phyloP scores from a whole-genome alignment of 768 basidiomycete species.

The Cystobasidium ongulense region DNA sequence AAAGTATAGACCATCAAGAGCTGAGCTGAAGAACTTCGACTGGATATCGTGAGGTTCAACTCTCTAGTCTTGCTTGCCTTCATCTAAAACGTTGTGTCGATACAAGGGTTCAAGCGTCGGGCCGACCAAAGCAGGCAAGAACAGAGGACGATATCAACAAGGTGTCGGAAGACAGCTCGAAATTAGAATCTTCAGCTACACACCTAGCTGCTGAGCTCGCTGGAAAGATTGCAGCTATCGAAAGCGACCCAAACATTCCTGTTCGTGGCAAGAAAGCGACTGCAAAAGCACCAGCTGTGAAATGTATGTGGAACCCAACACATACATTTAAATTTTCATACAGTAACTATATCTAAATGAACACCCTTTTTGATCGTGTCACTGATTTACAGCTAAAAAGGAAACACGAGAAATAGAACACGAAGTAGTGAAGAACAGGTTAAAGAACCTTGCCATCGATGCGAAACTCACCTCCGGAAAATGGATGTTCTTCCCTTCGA shows the following conservation, averaged over 20 bases:
- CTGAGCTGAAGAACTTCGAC: not conserved
- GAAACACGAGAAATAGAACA: conserved; percentile 4
- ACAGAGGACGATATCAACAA: not conserved
- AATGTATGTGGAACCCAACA: not conserved
- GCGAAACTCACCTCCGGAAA: conserved; percentile 33
- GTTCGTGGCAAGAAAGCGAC: conserved; percentile 10
- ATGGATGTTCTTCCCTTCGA: conserved; percentile 34
- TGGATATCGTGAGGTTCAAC: conserved; percentile 14
- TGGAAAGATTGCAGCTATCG: not conserved
- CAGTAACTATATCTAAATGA: not conserved
- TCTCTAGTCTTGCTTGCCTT: not conserved
- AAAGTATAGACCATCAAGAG: conserved; percentile 8
- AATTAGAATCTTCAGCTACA: not conserved
- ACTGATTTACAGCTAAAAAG: conserved; percentile 7
- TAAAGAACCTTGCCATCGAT: conserved; percentile 33
- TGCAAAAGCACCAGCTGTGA: too few species aligned
- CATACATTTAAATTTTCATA: not conserved
- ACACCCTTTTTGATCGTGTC: not conserved
- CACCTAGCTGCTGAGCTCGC: conserved; percentile 14
- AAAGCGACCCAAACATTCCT: conserved; percentile 13
- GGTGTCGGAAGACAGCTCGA: not conserved
- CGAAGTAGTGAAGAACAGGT: not conserved
- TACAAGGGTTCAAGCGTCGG: not conserved
- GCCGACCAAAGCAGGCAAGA: not conserved
- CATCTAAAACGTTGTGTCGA: too few species aligned